phyloP scores from a whole-genome alignment of 2,329 filamentous ascomycete species.

The Exophiala spinifera region DNA sequence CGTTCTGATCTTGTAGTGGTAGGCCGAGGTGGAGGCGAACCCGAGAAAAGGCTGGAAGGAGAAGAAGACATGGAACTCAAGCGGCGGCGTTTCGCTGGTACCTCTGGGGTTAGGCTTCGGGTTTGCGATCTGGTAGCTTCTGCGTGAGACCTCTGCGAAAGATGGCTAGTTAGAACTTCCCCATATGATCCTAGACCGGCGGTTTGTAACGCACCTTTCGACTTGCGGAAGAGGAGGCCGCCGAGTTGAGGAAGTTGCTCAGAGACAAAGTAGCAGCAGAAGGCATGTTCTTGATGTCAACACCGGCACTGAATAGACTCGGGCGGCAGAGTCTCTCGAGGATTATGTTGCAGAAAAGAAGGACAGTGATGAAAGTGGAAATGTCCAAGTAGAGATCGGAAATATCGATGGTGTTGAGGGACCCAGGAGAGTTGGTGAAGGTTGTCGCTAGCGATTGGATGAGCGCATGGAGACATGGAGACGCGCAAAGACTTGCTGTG shows the following conservation, averaged over 20 bases:
- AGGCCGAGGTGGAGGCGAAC: constrained; percentile 27
- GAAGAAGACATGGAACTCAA: constrained; percentile 24
- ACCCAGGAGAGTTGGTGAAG: too few species aligned
- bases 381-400: too few species aligned
- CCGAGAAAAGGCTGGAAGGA: constrained; percentile 19
- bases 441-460: too few species aligned
- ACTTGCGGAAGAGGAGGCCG: constrained; percentile 15
- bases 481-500: too few species aligned
- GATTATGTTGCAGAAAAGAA: background rate
- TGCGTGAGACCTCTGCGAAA: constrained; percentile 25
- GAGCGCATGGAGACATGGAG: too few species aligned
- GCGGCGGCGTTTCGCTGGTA: constrained; percentile 28
- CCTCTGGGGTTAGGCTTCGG: constrained; percentile 24
- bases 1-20: constrained; percentile 39
- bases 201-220: constrained; percentile 22
- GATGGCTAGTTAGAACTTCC: background rate
- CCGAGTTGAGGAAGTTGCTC: constrained; percentile 21
- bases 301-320: constrained; percentile 4
- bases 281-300: constrained; percentile 20
- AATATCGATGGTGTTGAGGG: too few species aligned
- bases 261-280: constrained; percentile 15
- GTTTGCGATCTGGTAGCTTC: constrained; percentile 28
- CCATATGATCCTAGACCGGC: background rate
- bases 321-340: background rate
- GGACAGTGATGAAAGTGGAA: background rate